phyloP scores from a whole-genome alignment of 176 grass and related monocot species.

The Triticum turgidum region DNA sequence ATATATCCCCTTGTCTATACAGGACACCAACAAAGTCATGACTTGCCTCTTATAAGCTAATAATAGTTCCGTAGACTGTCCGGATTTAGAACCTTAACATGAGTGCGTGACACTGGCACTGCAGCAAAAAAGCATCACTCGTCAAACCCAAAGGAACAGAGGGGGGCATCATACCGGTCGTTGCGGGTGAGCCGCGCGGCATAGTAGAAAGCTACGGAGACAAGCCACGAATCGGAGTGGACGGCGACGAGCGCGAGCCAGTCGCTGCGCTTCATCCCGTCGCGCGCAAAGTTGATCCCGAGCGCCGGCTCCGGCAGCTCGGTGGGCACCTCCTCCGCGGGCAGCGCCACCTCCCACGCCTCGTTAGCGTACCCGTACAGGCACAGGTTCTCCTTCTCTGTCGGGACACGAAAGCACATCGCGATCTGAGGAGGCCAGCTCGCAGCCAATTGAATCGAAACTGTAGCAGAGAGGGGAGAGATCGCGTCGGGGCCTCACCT shows the following conservation, averaged over 20 bases:
- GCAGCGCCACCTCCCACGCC: conserved; percentile 69
- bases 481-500: conserved; percentile 43
- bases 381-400: conserved; percentile 79
- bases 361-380: conserved; percentile 68
- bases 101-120: not conserved
- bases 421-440: conserved; percentile 2
- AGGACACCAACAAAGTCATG: conserved; percentile 6
- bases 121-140: not conserved
- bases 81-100: not conserved
- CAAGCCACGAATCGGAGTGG: conserved; percentile 76
- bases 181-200: conserved; percentile 55
- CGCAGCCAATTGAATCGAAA: conserved; percentile 24
- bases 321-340: conserved; percentile 83
- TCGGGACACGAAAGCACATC: not conserved
- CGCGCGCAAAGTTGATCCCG: conserved; percentile 80
- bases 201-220: conserved; percentile 74
- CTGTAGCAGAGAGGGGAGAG: not conserved
- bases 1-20: conserved; percentile 7
- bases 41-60: conserved; percentile 4
- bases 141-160: conserved; percentile 9
- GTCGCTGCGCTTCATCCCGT: conserved; percentile 73
- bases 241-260: conserved; percentile 79
- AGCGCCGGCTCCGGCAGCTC: conserved; percentile 78
- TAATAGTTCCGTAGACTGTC: not conserved
- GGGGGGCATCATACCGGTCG: conserved; percentile 38